Percentiles rank a stretch among this genome's conserved stretches.
phyloP scores from a whole-genome alignment of 2,329 filamentous ascomycete genomes.

The Sclerotinia spermophila region DNA sequence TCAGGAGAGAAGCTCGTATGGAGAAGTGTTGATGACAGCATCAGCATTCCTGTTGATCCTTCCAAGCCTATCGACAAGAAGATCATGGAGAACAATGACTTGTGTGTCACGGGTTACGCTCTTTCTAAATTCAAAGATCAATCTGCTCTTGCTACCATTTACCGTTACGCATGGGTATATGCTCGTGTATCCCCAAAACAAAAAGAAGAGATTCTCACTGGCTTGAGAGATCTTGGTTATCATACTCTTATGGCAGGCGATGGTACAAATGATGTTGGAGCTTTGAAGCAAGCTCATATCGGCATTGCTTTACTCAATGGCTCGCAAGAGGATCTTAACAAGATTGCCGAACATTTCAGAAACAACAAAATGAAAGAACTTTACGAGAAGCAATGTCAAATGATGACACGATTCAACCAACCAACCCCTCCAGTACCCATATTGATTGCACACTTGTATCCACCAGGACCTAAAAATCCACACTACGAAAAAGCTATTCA shows the following conservation, averaged over 20 bases:
- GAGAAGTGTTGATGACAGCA: slow-evolving; percentile 90
- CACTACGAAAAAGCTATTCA: slow-evolving; percentile 90
- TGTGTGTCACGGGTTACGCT: slow-evolving; percentile 94
- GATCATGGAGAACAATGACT: slow-evolving; percentile 80
- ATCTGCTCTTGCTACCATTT: slow-evolving; percentile 68
- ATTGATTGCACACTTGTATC: slow-evolving; percentile 90
- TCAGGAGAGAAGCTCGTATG: slow-evolving; percentile 81
- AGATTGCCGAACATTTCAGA: slow-evolving; percentile 88
- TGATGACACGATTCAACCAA: slow-evolving; percentile 96
- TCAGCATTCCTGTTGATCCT: slow-evolving; percentile 80
- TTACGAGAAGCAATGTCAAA: slow-evolving; percentile 88
- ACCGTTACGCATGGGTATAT: slow-evolving; percentile 95
- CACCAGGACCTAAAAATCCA: slow-evolving; percentile 86
- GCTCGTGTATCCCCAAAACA: slow-evolving; percentile 97
- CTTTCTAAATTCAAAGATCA: slow-evolving; percentile 84
- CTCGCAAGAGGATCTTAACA: slow-evolving; percentile 82
- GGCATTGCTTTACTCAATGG: slow-evolving; percentile 95
- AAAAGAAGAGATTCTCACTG: slow-evolving; percentile 97
- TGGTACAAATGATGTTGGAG: slow-evolving; percentile 96
- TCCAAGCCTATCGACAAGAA: slow-evolving; percentile 73
- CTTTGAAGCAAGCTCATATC: slow-evolving; percentile 95
- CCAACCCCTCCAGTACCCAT: slow-evolving; percentile 87
- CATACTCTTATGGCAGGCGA: slow-evolving; percentile 99
- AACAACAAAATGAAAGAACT: slow-evolving; percentile 98
- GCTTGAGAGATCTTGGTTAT: slow-evolving; percentile 93